Conservation (phyloP, 2,329 filamentous ascomycete genomes). For the Phaeosphaeriaceae sp. region DNA sequence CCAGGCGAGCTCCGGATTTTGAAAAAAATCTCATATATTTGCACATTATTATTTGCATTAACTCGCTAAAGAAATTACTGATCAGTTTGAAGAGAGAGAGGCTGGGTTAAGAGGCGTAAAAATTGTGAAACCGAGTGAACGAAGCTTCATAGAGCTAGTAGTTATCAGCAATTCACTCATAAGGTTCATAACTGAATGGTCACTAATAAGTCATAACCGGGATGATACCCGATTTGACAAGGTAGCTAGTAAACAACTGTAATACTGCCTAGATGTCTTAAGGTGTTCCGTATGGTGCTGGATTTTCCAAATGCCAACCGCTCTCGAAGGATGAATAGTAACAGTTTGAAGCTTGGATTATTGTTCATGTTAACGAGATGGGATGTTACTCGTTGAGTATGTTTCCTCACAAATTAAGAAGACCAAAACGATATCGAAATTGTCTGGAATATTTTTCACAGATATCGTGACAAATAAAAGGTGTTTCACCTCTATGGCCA, state of each 20-base stretch:
- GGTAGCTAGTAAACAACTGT: constrained; percentile 25
- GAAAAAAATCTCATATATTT: constrained; percentile 36
- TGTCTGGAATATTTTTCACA: constrained; percentile 55
- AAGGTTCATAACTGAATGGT: background rate
- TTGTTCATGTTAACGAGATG: constrained; percentile 22
- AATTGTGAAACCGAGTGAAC: constrained; percentile 38
- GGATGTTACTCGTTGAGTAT: constrained; percentile 41
- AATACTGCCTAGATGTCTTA: constrained; percentile 24
- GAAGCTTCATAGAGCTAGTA: background rate
- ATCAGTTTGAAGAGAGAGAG: constrained; percentile 36
- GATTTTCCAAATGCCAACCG: constrained; percentile 43
- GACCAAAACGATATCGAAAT: constrained; percentile 40
- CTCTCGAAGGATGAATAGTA: constrained; percentile 20
- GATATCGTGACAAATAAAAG: constrained; percentile 57
- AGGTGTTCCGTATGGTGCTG: constrained; percentile 40
- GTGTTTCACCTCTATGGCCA: constrained; percentile 59
- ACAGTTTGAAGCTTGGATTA: constrained; percentile 21
- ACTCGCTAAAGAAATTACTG: constrained; percentile 49
- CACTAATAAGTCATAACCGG: constrained; percentile 36
- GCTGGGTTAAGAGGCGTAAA: constrained; percentile 46
- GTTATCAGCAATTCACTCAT: background rate
- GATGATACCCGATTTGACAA: constrained; percentile 33
- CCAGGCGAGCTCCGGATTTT: constrained; percentile 43
- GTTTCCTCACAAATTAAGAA: constrained; percentile 44
- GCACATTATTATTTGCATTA: constrained; percentile 41